These are phyloP conservation scores for Colletotrichum brevisporum DNA, from an alignment of 2,329 filamentous ascomycete species.

Conservation along the genomic window DNA sequence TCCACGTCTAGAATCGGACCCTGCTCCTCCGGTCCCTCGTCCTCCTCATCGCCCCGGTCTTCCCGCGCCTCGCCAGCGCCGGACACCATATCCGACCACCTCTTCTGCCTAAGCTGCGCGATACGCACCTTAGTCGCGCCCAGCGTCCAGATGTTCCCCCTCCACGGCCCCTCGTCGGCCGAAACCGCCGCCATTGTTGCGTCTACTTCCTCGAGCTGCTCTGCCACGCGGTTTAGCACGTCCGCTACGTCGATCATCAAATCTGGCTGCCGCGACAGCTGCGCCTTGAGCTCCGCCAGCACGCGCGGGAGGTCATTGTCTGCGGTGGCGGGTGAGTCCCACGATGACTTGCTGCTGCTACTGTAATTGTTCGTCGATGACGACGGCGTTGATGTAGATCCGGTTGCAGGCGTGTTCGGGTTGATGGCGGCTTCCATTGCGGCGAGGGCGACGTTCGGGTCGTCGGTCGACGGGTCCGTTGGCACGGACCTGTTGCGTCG, in stretches of 20 bases:
- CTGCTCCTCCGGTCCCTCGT: neutral
- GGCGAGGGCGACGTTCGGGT: conserved; percentile 21
- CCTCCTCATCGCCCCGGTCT: neutral
- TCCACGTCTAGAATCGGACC: conserved; percentile 1
- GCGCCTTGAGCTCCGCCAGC: conserved; percentile 56
- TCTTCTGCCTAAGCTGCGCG: conserved; percentile 60
- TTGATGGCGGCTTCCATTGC: conserved; percentile 33
- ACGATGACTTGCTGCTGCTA: neutral
- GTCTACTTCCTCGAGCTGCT: conserved; percentile 60
- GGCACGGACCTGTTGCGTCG: neutral
- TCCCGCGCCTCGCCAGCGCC: neutral
- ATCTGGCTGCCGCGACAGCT: conserved; percentile 59
- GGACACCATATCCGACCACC: conserved; percentile 62
- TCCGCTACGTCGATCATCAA: conserved; percentile 60
- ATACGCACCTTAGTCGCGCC: conserved; percentile 63
- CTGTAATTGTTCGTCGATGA: neutral
- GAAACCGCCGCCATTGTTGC: conserved; percentile 50
- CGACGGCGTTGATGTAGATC: conserved; percentile 2
- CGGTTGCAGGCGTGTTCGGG: conserved; percentile 1
- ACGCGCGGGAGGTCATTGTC: conserved; percentile 52
- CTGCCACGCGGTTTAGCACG: conserved; percentile 57
- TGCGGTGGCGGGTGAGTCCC: conserved; percentile 3
- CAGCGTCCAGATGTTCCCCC: conserved; percentile 64
- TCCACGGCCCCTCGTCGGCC: conserved; percentile 50
- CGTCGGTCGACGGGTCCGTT: neutral